These are phyloP conservation scores for Amaranthus tricolor DNA, from an alignment of 179 eudicot species.

Conservation along the genomic window DNA sequence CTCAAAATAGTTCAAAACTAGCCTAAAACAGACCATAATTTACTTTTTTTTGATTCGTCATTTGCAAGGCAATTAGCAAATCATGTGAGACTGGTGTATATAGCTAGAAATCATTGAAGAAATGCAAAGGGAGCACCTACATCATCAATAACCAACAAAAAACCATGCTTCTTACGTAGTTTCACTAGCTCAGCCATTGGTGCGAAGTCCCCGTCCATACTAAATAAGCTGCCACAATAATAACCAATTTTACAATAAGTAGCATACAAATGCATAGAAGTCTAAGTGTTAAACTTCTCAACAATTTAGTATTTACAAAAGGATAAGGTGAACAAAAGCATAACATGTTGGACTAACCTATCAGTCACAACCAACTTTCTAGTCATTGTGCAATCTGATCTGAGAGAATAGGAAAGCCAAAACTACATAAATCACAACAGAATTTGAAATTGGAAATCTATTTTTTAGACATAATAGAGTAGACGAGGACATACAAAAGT, in stretches of 20 bases:
- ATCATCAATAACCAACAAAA: slow-evolving; percentile 89
- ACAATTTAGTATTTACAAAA: not conserved
- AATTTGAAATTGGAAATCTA: slow-evolving; percentile 7
- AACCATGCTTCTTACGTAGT: slow-evolving; percentile 84
- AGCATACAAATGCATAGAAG: not conserved
- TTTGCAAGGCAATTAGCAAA: no score
- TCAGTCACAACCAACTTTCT: slow-evolving; percentile 84
- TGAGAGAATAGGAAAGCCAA: slow-evolving; percentile 32
- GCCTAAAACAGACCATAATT: no score
- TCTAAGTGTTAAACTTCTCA: not conserved
- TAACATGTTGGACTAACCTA: slow-evolving; percentile 48
- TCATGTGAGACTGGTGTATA: not conserved
- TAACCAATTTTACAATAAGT: slow-evolving; percentile 1
- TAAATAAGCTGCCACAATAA: slow-evolving; percentile 73
- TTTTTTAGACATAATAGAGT: not conserved
- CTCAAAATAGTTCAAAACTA: no score
- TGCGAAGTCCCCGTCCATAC: slow-evolving; percentile 99
- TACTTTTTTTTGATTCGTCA: no score
- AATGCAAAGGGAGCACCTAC: slow-evolving; percentile 42
- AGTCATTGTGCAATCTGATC: slow-evolving; percentile 55
- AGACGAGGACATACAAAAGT: slow-evolving; percentile 53
- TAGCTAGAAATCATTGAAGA: not conserved
- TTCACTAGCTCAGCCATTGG: slow-evolving; percentile 74
- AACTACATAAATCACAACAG: slow-evolving; percentile 1
- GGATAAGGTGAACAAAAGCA: slow-evolving; percentile 4